These are phyloP conservation scores for Neonectria punicea DNA, from an alignment of 2,329 filamentous ascomycete species.

Conservation along the genomic window DNA sequence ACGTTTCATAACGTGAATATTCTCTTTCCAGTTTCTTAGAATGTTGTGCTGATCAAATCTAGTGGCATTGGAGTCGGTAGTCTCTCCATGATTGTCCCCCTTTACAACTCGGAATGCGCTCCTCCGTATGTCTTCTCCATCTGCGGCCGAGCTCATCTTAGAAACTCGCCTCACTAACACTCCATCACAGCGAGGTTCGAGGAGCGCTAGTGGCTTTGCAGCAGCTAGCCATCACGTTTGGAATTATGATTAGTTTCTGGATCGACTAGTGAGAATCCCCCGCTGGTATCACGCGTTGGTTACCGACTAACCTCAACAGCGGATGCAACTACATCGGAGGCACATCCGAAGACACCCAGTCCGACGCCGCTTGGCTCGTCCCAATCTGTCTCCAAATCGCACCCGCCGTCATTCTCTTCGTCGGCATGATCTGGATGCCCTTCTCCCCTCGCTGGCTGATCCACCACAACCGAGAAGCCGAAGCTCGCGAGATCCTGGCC, in stretches of 20 bases:
- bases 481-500: constrained; percentile 72
- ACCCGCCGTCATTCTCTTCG: constrained; percentile 72
- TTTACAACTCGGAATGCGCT: constrained; percentile 60
- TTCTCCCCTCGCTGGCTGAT: constrained; percentile 82
- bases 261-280: constrained; percentile 60
- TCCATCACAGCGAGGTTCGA: constrained; percentile 45
- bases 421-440: constrained; percentile 83
- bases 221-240: constrained; percentile 68
- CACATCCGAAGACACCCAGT: constrained; percentile 59
- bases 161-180: constrained; percentile 1
- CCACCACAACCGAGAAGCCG: constrained; percentile 74
- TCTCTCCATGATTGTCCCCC: constrained; percentile 73
- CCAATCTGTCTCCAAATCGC: constrained; percentile 77
- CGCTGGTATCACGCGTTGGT: accelerated
- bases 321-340: constrained; percentile 75
- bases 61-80: constrained; percentile 75
- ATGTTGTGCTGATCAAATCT: not conserved
- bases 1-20: constrained; percentile 71
- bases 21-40: not conserved
- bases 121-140: constrained; percentile 47
- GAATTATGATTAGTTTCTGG: constrained; percentile 74
- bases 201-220: constrained; percentile 58
- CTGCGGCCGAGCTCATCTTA: not conserved
- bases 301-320: constrained; percentile 33
- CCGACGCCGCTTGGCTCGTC: constrained; percentile 77